phyloP scores from a whole-genome alignment of 495 filamentous ascomycete species.

The Penicillium diatomitis region DNA sequence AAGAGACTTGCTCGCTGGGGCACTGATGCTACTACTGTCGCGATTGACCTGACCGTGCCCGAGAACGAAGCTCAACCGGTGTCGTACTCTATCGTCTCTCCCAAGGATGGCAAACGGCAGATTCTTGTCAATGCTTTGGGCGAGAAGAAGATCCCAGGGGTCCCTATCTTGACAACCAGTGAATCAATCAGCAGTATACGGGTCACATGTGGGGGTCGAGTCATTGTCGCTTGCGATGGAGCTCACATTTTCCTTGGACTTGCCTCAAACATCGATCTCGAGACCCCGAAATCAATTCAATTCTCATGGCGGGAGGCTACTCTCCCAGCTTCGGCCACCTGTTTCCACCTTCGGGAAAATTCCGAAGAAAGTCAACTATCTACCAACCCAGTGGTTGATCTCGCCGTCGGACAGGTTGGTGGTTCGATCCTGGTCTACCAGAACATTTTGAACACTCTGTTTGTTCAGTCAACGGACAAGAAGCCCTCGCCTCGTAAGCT shows the following conservation, averaged over 20 bases:
- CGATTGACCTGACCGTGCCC: constrained; percentile 13
- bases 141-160: constrained; percentile 16
- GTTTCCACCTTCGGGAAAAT: constrained; percentile 23
- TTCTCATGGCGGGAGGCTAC: constrained; percentile 46
- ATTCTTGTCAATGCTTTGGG: constrained; percentile 16
- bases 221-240: constrained; percentile 29
- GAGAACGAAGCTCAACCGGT: constrained; percentile 5
- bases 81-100: constrained; percentile 12
- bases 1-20: constrained; percentile 40
- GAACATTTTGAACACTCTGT: constrained; percentile 55
- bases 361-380: constrained; percentile 14
- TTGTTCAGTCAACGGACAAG: constrained; percentile 32
- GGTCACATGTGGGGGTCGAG: constrained; percentile 20
- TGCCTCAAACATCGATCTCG: constrained; percentile 4
- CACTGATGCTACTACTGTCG: constrained; percentile 14
- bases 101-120: constrained; percentile 25
- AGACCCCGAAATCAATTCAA: constrained; percentile 12
- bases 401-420: constrained; percentile 63
- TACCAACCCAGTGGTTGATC: constrained; percentile 41
- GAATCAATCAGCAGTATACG: constrained; percentile 25
- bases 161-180: constrained; percentile 19
- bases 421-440: constrained; percentile 73
- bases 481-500: constrained; percentile 37
- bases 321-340: constrained; percentile 24
- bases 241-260: constrained; percentile 28